Evolutionary conservation across 129 eudicot genomes (phyloP).

Genomic region (Helichrysum umbraculigerum): DNA sequence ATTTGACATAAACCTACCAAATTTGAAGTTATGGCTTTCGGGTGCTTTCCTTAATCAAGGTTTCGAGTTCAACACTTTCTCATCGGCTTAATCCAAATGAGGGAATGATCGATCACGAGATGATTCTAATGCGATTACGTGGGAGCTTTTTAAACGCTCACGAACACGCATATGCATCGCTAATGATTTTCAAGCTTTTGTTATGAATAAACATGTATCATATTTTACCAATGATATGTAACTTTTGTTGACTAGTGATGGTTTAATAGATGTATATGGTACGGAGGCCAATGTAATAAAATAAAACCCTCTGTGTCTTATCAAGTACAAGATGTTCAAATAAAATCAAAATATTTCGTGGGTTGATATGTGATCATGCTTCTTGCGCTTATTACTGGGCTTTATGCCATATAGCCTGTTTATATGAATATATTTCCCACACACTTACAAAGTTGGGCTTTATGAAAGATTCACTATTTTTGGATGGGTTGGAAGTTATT

Average conservation of each 20-base stretch:
- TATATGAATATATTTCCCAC: too few species aligned
- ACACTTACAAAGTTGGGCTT: too few species aligned
- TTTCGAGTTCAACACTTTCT: constrained; percentile 47
- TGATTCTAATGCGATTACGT: background rate
- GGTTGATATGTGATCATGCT: too few species aligned
- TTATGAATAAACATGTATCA: background rate
- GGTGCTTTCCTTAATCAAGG: constrained; percentile 75
- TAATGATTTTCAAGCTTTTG: background rate
- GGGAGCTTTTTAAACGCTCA: constrained; percentile 25
- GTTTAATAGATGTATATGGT: background rate
- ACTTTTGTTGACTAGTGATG: constrained; percentile 5
- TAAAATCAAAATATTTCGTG: too few species aligned
- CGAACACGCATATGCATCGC: constrained; percentile 2
- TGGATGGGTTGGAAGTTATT: too few species aligned
- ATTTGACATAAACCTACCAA: constrained; percentile 46
- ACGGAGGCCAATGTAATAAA: too few species aligned
- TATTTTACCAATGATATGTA: constrained; percentile 6
- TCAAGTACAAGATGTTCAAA: too few species aligned
- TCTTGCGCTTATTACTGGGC: too few species aligned
- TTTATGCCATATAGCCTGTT: too few species aligned
- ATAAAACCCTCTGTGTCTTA: too few species aligned
- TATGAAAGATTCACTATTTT: too few species aligned
- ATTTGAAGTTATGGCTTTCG: constrained; percentile 69
- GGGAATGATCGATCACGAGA: background rate
- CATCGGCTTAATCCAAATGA: constrained; percentile 9